phyloP scores from a whole-genome alignment of 345 rosid species.

The Gossypium herbaceum region DNA sequence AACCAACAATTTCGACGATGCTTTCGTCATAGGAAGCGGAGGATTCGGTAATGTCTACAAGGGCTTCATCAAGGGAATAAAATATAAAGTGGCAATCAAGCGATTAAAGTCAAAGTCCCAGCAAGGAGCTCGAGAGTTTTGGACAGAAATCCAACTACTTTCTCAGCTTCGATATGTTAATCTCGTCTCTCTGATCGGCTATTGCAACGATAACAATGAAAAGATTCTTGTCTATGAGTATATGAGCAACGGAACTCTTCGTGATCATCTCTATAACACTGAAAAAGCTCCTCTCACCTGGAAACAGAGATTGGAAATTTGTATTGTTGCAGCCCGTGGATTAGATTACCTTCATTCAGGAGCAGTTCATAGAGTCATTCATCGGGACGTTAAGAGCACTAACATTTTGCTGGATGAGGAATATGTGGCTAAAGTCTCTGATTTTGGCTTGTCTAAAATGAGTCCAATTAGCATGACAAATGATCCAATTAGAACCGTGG shows the following conservation, averaged over 20 bases:
- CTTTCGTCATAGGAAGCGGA: conserved; percentile 27
- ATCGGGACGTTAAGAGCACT: conserved; percentile 37
- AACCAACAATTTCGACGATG: conserved; percentile 29
- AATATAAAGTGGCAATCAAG: conserved; percentile 32
- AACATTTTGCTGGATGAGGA: conserved; percentile 39
- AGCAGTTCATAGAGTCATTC: conserved; percentile 31
- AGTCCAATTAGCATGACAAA: conserved; percentile 32
- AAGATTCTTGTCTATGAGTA: conserved; percentile 25
- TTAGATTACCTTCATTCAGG: conserved; percentile 36
- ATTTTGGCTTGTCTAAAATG: conserved; percentile 36
- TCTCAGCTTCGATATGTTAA: neutral
- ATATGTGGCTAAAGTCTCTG: conserved; percentile 32
- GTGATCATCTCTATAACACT: conserved; percentile 30
- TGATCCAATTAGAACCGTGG: conserved; percentile 28
- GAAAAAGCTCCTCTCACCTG: conserved; percentile 30
- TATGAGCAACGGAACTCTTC: conserved; percentile 31
- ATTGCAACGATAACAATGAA: neutral
- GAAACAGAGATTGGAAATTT: conserved; percentile 34
- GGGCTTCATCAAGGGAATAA: conserved; percentile 26
- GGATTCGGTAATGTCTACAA: conserved; percentile 35
- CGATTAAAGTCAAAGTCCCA: neutral
- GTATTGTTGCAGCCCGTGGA: conserved; percentile 35
- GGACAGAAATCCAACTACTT: neutral
- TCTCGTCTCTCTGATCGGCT: conserved; percentile 3
- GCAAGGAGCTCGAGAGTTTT: neutral